Percentiles rank a stretch among this genome's conserved stretches.
Conservation (phyloP, 257 asterid genomes). For the Primulina huaijiensis region DNA sequence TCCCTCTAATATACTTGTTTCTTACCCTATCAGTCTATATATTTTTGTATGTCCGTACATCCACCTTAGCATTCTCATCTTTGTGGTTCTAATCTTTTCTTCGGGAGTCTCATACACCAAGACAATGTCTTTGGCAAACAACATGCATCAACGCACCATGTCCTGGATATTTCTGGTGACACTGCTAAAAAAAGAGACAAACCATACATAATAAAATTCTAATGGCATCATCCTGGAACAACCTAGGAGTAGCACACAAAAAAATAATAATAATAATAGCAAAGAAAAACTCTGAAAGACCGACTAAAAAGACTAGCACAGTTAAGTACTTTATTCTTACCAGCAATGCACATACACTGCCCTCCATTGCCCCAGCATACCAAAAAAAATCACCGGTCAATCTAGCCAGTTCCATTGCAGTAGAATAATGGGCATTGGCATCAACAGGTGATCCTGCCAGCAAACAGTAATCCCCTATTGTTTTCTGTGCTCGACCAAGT, state of each 20-base stretch:
- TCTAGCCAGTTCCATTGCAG: slow-evolving; percentile 91
- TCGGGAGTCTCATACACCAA: too few relatives aligned
- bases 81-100: not conserved
- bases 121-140: too few relatives aligned
- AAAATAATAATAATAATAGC: too few relatives aligned
- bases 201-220: too few relatives aligned
- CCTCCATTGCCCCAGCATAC: slow-evolving; percentile 99
- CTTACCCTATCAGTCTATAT: too few relatives aligned
- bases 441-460: slow-evolving; percentile 99
- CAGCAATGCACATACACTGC: slow-evolving; percentile 93
- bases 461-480: slow-evolving; percentile 92
- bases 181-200: too few relatives aligned
- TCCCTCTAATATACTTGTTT: not conserved
- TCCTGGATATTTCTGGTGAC: too few relatives aligned
- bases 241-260: too few relatives aligned
- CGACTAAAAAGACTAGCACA: not conserved
- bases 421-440: slow-evolving; percentile 94
- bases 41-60: not conserved
- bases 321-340: slow-evolving; percentile 42
- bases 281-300: too few relatives aligned
- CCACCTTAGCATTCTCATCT: not conserved
- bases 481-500: slow-evolving; percentile 95
- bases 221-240: too few relatives aligned
- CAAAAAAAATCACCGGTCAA: slow-evolving; percentile 93
- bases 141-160: too few relatives aligned